Base-by-base conservation (phyloP, 352 stramenopile genomes). In the Pythium vanterpoolii region DNA sequence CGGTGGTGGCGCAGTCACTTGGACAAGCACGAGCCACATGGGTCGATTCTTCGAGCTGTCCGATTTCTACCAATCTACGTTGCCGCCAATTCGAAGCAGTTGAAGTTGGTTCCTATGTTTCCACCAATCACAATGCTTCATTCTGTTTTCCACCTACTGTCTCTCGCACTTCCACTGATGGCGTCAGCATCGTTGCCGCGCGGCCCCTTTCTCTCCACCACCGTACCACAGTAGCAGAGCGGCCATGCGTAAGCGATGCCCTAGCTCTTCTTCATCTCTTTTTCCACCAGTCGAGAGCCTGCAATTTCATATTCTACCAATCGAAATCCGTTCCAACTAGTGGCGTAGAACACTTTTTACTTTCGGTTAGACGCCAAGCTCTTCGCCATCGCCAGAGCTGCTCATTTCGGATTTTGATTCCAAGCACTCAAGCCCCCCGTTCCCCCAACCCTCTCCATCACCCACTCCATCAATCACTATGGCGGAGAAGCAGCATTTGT, bases 401-500 rank as follows among this genome's bases (percentile, higher is more conserved):
- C 45, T 62, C 64, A 71, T 24, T 71, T 63, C 66, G 26, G 36
- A 55, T 63, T 71, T 66, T 14, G 62, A 61, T 44, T 19, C 68
- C 43, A 53, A 52, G 76, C n/a, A 89, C 68, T 79, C 85, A 65
- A 87, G 38, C 36, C 46, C 46, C 31, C 31, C 31, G 31, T 14
- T 5, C 31, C 31, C 31, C 31, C 16, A 18, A 8, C 31, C 31
- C 31, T 14, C 16, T 38, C 31, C 31, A 18, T 38, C 31, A 38
- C 31, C 4, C 31, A 2, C 31, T 5, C 31, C 31, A 2, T 38
- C 31, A 8, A 38, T 38, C 51, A 56, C 70, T 87, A 98, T 91
- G 86, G 86, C 77, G 96, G 60, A 68, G 52, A 73, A 73, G 66
- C 60, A 73, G 56, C 66, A 73, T 42, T 52, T 98, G 66, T 97